Conservation (phyloP, 2,329 filamentous ascomycete genomes). For the Nectriaceae sp. region DNA sequence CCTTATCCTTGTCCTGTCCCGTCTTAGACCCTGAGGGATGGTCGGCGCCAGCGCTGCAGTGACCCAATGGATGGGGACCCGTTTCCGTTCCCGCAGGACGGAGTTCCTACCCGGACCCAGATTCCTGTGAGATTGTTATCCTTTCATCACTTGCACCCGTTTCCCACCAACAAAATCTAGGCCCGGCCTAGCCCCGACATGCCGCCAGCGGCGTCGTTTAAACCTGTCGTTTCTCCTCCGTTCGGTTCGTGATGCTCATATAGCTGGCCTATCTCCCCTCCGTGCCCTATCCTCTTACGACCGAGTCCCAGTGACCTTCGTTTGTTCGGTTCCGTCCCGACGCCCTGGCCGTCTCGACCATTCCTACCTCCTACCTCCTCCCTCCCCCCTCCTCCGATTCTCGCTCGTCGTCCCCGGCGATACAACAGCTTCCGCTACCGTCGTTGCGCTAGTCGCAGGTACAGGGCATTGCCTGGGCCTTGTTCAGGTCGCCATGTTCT, state of each 20-base stretch:
- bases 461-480: too few species aligned
- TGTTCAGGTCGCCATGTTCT: conserved; percentile 51
- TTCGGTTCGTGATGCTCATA: conserved; percentile 27
- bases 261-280: conserved; percentile 29
- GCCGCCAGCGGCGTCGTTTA: conserved; percentile 29
- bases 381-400: conserved; percentile 9
- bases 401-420: conserved; percentile 7
- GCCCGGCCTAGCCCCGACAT: conserved; percentile 20
- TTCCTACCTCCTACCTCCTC: not conserved
- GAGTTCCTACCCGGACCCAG: too few species aligned
- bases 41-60: too few species aligned
- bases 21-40: too few species aligned
- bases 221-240: conserved; percentile 17
- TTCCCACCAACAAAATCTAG: conserved; percentile 12
- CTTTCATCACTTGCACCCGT: too few species aligned
- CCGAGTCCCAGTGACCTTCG: not conserved
- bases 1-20: too few species aligned
- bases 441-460: conserved; percentile 6
- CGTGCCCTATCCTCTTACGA: not conserved
- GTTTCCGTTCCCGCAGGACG: too few species aligned
- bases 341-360: conserved; percentile 9
- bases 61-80: too few species aligned
- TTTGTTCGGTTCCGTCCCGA: conserved; percentile 4
- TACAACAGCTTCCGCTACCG: not conserved
- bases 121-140: too few species aligned